Conservation (phyloP, 192 early-diverging fungal genomes). For the Rhizoclosmatium sp. region DNA sequence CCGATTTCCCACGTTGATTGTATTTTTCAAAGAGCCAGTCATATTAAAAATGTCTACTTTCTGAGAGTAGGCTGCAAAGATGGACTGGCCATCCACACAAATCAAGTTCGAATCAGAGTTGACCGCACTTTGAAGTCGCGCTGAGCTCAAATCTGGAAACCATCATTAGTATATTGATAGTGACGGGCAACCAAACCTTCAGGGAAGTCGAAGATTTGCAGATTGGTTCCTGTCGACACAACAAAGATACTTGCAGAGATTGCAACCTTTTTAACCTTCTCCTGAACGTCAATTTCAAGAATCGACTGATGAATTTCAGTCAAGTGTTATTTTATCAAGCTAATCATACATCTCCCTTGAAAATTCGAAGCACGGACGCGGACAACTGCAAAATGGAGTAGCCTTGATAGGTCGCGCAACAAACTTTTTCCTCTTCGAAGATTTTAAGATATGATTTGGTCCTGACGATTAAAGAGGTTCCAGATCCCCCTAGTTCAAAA, state of each 20-base stretch:
- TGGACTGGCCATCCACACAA: slow-evolving; percentile 34
- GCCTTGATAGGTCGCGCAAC: slow-evolving; percentile 29
- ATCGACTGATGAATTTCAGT: neutral
- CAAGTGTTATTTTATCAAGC: neutral
- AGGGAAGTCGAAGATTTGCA: slow-evolving; percentile 50
- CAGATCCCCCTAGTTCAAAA: slow-evolving; percentile 14
- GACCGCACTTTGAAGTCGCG: slow-evolving; percentile 30
- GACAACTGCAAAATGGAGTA: slow-evolving; percentile 25
- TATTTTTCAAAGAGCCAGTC: slow-evolving; percentile 37
- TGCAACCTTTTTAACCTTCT: slow-evolving; percentile 45
- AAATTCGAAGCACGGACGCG: slow-evolving; percentile 27
- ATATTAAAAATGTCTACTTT: slow-evolving; percentile 46
- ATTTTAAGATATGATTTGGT: slow-evolving; percentile 20
- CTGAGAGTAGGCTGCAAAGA: slow-evolving; percentile 37
- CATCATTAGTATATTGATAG: neutral
- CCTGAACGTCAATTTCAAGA: slow-evolving; percentile 36
- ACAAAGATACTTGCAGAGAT: slow-evolving; percentile 46
- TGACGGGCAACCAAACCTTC: slow-evolving; percentile 34
- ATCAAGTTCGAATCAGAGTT: slow-evolving; percentile 37
- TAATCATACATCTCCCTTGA: slow-evolving; percentile 30
- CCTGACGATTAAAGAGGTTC: slow-evolving; percentile 19
- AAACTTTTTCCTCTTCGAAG: slow-evolving; percentile 36
- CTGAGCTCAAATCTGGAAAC: slow-evolving; percentile 14
- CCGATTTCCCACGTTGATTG: slow-evolving; percentile 22
- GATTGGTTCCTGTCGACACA: slow-evolving; percentile 45